phyloP scores from a whole-genome alignment of 2,329 filamentous ascomycete genomes.

The Monilinia polystroma region DNA sequence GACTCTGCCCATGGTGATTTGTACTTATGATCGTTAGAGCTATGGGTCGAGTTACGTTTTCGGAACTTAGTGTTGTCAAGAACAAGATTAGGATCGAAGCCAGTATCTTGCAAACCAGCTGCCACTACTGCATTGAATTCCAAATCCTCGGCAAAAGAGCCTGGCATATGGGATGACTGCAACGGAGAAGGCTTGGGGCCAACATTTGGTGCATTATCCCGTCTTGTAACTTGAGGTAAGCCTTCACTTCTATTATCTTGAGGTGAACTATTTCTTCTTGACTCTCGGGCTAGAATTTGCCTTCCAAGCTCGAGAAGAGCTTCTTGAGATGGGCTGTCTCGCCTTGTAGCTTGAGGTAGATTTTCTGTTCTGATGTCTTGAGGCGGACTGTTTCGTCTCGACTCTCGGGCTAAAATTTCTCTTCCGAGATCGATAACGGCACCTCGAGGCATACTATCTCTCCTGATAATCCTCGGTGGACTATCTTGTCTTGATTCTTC shows the following conservation, averaged over 20 bases:
- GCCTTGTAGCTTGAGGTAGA: constrained; percentile 7
- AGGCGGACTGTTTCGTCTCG: constrained; percentile 6
- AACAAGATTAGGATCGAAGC: constrained; percentile 69
- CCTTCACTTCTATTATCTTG: not conserved
- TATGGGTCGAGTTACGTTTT: constrained; percentile 62
- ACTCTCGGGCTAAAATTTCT: not conserved
- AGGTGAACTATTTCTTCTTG: constrained; percentile 14
- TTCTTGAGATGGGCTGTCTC: not conserved
- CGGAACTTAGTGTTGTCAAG: constrained; percentile 64
- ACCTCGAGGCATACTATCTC: not conserved
- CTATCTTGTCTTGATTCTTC: constrained; percentile 28
- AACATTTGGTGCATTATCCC: constrained; percentile 48
- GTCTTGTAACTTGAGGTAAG: constrained; percentile 6
- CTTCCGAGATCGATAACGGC: not conserved
- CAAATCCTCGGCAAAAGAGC: constrained; percentile 64
- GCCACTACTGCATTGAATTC: constrained; percentile 69
- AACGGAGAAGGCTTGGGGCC: constrained; percentile 54
- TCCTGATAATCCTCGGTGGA: not conserved
- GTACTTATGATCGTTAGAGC: constrained; percentile 52
- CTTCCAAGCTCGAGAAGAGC: not conserved
- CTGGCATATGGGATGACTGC: constrained; percentile 55
- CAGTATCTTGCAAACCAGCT: constrained; percentile 65
- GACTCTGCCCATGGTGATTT: constrained; percentile 51
- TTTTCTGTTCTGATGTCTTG: not conserved
- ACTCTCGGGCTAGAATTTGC: constrained; percentile 13